Base-by-base conservation (phyloP, 495 filamentous ascomycete species). In the Hyaloscypha variabilis region DNA sequence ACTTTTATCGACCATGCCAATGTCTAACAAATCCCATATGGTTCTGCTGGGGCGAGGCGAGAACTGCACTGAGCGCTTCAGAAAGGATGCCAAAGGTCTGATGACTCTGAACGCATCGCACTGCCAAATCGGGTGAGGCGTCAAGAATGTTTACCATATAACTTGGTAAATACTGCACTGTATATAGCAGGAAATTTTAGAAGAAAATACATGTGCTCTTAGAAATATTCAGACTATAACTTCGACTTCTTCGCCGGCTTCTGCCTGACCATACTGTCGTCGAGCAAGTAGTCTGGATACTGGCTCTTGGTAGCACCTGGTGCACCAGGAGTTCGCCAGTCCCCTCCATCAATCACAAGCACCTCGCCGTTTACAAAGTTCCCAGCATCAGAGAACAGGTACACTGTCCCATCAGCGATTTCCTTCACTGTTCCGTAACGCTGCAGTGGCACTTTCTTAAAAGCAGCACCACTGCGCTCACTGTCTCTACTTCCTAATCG, bases 341-440 rank as follows among this genome's bases (percentile, higher is more conserved):
- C 82, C 0, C 85, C 91, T 39, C 91, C 91, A 71, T 94, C 91
- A 23, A 94, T 91, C 54, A 96, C 90, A 11, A 96, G 75, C 6
- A 83, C 83, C 46, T 89, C 86, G 2, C 92, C 92, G 67, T 87
- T 96, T 8, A 97, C 85, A 72, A 91, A 97, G 70, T 87, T 93
- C 3, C 90, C 94, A 0, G 90, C 87, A 55, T 94, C 90, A 26
- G 87, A 88, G 67, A 97, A 93, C 25, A 97, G 75, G 68, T 86
- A 98, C 0, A 98, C 87, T 0, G 94, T 97, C 19, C 94, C 91
- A 78, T 99, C 93, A 0, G 94, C 90, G 71, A 99, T 94, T 70
- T 99, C 94, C 63, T 87, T 87, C 10, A 96, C 85, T 1, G 82
- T 86, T n/a, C 94, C 95, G 67, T 84, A 83, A 56, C 92, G 81